Evolutionary conservation across 306 rosid species (phyloP), one percentile per base, ranked within the genome.

Genomic region (Heteromeles arbutifolia): DNA sequence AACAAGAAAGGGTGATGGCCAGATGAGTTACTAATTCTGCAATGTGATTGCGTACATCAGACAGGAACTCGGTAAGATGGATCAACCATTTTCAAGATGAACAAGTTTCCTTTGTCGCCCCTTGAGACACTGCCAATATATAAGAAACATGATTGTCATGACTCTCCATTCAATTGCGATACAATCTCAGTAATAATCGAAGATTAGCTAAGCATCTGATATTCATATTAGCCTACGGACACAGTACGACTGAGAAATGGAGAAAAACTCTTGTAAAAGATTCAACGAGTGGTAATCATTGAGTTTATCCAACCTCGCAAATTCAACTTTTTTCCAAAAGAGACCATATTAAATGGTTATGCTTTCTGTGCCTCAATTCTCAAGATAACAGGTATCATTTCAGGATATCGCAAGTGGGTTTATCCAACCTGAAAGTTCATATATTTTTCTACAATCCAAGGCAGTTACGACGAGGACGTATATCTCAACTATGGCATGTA

Each of bases 21-120:
- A 32, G 48, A 71, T 53, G 39, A 32, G 75, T 54, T 32, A 56
- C 44, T 10, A 13, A 54, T 37, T 72, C 25, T n/a, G 41, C 66
- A 56, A 14, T 12, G 56, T 71, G 48, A 19, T 18, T 52, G 32
- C 17, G 28, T 34, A 45, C 68, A 73, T 91, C 82, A 88, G 67
- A 28, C 69, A 63, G 97, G 97, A 72, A 91, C 89, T 59, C 91
- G 85, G 78, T 93, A 93, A 18, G 97, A 90, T 29, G 90, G 96
- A 79, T 93, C 94, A 1, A 90, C 83, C 98, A 91, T 87, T 85
- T 88, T 93, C 89, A 90, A 76, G 81, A 93, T 70, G 86, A 93
- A 91, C 85, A 93, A 81, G 88, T 93, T 93, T 77, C 98, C 98
- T 82, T 86, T 88, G 79, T 93, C 97, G 26, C 96, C 97, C 86